These are phyloP conservation scores for Neltuma alba DNA, from an alignment of 306 rosid species.

Conservation along the genomic window DNA sequence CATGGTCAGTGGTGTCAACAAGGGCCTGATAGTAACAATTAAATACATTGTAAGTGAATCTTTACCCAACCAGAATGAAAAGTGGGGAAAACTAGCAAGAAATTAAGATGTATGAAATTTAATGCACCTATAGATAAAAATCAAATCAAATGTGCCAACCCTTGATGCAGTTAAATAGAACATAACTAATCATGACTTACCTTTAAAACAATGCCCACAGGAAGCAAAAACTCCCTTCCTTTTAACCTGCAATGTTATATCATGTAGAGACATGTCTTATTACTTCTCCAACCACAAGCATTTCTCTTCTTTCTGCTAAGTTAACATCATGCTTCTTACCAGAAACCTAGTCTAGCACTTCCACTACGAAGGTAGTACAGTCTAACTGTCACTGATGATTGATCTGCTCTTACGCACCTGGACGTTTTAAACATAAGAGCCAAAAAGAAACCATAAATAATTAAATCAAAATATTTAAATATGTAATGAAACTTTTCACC, in stretches of 20 bases:
- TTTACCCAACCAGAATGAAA: conserved; percentile 25
- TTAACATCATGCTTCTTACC: conserved; percentile 60
- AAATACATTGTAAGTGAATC: conserved; percentile 14
- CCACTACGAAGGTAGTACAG: conserved; percentile 84
- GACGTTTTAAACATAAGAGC: conserved; percentile 29
- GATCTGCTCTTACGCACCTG: conserved; percentile 90
- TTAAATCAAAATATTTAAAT: conserved; percentile 7
- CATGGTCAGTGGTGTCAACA: conserved; percentile 71
- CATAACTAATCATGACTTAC: conserved; percentile 41
- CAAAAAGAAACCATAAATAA: conserved; percentile 12
- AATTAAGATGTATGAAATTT: not conserved
- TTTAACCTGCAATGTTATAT: conserved; percentile 65
- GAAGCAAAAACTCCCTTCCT: conserved; percentile 91
- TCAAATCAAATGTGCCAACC: not conserved
- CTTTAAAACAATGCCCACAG: conserved; percentile 87
- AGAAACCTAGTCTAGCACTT: conserved; percentile 93
- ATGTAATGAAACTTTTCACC: not conserved
- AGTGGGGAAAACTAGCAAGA: not conserved
- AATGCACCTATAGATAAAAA: not conserved
- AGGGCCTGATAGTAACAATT: conserved; percentile 67
- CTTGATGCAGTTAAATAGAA: conserved; percentile 14
- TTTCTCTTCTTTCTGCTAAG: conserved; percentile 6
- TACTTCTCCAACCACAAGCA: conserved; percentile 34
- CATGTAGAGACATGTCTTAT: conserved; percentile 15
- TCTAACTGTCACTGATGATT: conserved; percentile 70